These are phyloP conservation scores for Panicum miliaceum DNA, from an alignment of 176 grass and related monocot genomes.

Conservation along the genomic window DNA sequence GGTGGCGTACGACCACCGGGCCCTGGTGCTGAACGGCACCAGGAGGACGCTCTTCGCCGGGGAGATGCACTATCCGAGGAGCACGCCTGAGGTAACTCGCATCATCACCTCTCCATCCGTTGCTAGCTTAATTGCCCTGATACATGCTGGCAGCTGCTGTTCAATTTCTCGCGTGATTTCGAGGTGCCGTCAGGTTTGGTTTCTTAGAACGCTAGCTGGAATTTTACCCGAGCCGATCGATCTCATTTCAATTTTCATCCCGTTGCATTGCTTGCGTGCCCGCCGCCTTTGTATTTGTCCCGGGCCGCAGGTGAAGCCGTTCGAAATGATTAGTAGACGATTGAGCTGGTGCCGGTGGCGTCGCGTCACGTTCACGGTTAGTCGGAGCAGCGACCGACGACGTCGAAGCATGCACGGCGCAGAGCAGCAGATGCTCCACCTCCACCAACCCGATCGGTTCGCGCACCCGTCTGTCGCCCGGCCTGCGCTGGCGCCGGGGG, in stretches of 20 bases:
- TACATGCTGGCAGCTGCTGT: not conserved
- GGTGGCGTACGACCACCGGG: slow-evolving; percentile 77
- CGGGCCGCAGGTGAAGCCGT: no score
- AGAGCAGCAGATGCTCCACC: no score
- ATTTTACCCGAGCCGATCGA: not conserved
- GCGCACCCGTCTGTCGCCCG: not conserved
- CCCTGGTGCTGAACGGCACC: slow-evolving; percentile 66
- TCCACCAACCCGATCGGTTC: not conserved
- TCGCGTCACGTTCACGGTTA: not conserved
- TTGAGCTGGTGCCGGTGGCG: no score
- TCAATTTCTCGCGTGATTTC: not conserved
- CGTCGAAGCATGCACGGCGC: not conserved
- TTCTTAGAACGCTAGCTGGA: not conserved
- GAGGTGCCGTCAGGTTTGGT: not conserved
- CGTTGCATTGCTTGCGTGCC: no score
- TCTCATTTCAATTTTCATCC: not conserved
- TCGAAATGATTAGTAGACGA: no score
- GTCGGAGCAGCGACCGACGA: not conserved
- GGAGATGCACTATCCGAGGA: slow-evolving; percentile 84
- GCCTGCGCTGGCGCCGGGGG: not conserved
- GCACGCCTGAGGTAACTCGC: slow-evolving; percentile 58
- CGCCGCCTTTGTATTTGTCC: no score
- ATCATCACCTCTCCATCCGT: not conserved
- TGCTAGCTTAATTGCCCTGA: not conserved
- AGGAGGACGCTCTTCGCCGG: slow-evolving; percentile 78